Evolutionary conservation across 2,329 filamentous ascomycete species (phyloP).

Genomic region (Pseudocercospora macadamiae): DNA sequence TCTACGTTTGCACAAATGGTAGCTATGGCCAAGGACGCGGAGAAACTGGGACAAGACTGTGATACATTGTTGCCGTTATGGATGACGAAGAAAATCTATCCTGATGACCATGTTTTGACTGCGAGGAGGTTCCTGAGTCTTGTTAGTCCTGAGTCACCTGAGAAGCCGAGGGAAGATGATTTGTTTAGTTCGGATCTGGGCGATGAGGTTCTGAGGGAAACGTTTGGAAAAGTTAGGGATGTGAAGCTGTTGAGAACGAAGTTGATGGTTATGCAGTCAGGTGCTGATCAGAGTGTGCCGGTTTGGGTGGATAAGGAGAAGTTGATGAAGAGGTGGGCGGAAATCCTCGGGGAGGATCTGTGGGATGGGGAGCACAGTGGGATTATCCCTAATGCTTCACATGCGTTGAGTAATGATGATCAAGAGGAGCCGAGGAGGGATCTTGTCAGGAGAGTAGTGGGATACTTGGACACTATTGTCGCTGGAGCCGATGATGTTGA

Average conservation of each 20-base stretch:
- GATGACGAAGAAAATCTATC: slow-evolving; percentile 35
- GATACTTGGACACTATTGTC: slow-evolving; percentile 14
- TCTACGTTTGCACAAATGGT: slow-evolving; percentile 24
- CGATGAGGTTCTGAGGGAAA: slow-evolving; percentile 33
- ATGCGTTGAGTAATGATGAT: slow-evolving; percentile 53
- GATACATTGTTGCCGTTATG: slow-evolving; percentile 41
- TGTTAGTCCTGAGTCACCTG: slow-evolving; percentile 26
- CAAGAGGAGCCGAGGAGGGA: slow-evolving; percentile 45
- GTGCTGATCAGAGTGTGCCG: slow-evolving; percentile 50
- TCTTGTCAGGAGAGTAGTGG: slow-evolving; percentile 25
- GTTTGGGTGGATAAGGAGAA: slow-evolving; percentile 49
- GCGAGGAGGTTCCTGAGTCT: slow-evolving; percentile 29
- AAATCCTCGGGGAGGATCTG: slow-evolving; percentile 28
- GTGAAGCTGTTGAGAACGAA: slow-evolving; percentile 34
- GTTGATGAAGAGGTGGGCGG: slow-evolving; percentile 48
- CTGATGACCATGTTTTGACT: slow-evolving; percentile 27
- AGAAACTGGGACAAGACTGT: slow-evolving; percentile 21
- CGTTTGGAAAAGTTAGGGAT: slow-evolving; percentile 40
- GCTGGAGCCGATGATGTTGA: too few species aligned
- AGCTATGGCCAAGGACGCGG: slow-evolving; percentile 33
- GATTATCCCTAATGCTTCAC: slow-evolving; percentile 52
- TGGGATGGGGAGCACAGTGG: slow-evolving; percentile 56
- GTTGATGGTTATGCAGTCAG: slow-evolving; percentile 49
- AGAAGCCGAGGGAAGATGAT: slow-evolving; percentile 27
- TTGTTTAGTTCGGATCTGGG: slow-evolving; percentile 31